Conservation (phyloP, 192 early-diverging fungal genomes). For the Coemansia sp. region DNA sequence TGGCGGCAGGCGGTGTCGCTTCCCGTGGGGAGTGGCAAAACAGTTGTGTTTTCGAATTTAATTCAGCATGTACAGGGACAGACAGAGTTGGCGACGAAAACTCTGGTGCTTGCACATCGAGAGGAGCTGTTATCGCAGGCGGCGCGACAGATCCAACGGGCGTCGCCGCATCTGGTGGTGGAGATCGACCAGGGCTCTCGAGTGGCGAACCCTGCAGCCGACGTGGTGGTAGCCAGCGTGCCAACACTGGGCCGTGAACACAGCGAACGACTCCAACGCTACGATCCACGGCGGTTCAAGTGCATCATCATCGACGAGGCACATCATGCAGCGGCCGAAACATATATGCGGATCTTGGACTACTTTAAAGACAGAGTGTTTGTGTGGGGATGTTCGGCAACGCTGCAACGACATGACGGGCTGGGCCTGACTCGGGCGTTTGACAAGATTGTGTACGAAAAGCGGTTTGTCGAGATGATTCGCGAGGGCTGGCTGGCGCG, state of each 20-base stretch:
- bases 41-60: conserved; percentile 84
- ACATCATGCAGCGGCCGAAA: conserved; percentile 83
- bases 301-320: conserved; percentile 91
- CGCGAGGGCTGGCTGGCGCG: conserved; percentile 72
- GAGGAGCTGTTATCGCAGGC: conserved; percentile 88
- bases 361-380: conserved; percentile 66
- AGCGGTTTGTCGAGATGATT: conserved; percentile 80
- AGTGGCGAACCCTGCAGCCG: conserved; percentile 59
- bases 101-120: conserved; percentile 84
- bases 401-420: conserved; percentile 82
- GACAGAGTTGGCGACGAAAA: conserved; percentile 66
- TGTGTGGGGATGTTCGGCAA: conserved; percentile 94
- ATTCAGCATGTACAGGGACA: conserved; percentile 67
- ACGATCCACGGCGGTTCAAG: conserved; percentile 80
- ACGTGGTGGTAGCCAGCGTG: conserved; percentile 80
- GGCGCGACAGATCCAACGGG: conserved; percentile 60
- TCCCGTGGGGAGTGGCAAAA: conserved; percentile 86
- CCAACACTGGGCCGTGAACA: conserved; percentile 62
- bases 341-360: conserved; percentile 70
- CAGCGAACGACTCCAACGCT: conserved; percentile 58
- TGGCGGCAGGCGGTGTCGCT: conserved; percentile 78
- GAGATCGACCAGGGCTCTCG: conserved; percentile 67
- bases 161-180: conserved; percentile 61
- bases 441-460: conserved; percentile 75
- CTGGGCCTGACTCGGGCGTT: conserved; percentile 65